Base-by-base conservation (phyloP, 2,329 filamentous ascomycete species). In the Mollisiaceae sp. region DNA sequence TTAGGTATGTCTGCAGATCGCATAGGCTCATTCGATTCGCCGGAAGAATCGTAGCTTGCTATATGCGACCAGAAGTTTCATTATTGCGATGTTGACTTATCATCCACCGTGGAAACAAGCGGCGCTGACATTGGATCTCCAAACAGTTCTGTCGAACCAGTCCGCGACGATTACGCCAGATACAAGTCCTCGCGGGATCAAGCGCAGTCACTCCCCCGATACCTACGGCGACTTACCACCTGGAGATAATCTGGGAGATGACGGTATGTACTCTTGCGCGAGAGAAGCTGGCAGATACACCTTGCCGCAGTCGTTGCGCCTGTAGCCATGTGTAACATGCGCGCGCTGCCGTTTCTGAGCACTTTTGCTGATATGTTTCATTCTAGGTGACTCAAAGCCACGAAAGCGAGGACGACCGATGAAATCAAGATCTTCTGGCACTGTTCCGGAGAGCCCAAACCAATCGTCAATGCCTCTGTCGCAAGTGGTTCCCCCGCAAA, bases 191-290 rank as follows among this genome's bases (percentile, higher is more conserved):
- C 89, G 91, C 78, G 91, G 91, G 73, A 81, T 89, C 74, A 96
- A 96, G 82, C 87, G 92, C 78, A 91, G 87, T 83, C 89, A 91
- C 70, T 94, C 92, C 52, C 91, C 73, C 87, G 74, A 82, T 72
- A 72, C 78, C 66, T 87, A 88, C 79, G 84, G 83, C 78, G 85
- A 88, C 75, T 78, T 81, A 70, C 79, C 79, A 63, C 72, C 78
- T 66, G 80, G 80, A 71, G 85, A 84, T 73, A 83, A 83, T 72
- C 83, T 86, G 77, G 89, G 87, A 82, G 86, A 91, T 81, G 88
- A 91, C 84, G 88, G 91, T 93, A 90, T 82, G 90, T 89, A 75
- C 75, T 78, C 60, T 64, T 41, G 18, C 47, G 8, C 15, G 35
- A 67, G 57, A 57, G 45, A 54, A 18, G n/a, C 11, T 15, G 5